Conservation (phyloP, 83 land plant genomes). For the Picea mariana region DNA sequence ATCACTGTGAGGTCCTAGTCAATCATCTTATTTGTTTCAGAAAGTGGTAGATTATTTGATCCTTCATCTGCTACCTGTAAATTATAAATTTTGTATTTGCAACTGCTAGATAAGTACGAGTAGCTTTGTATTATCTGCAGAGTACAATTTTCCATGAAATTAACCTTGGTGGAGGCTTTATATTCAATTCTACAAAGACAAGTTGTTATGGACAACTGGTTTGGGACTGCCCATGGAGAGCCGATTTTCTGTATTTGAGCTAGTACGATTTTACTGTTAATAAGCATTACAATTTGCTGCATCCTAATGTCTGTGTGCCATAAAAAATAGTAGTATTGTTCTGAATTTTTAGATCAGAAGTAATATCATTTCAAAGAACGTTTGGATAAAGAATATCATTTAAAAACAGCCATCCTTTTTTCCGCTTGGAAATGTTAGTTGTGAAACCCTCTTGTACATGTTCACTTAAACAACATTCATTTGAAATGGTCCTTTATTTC, state of each 20-base stretch:
- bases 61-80: background rate
- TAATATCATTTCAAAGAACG: background rate
- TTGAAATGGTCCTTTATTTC: background rate
- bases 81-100: background rate
- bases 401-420: background rate
- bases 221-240: background rate
- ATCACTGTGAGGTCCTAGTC: background rate
- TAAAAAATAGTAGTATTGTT: background rate
- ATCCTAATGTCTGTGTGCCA: background rate
- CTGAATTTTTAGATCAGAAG: background rate
- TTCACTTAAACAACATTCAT: background rate
- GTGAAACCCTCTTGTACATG: background rate
- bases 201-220: background rate
- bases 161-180: background rate
- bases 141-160: background rate
- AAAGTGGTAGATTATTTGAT: conserved; percentile 7
- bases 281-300: background rate
- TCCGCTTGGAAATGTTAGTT: background rate
- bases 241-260: too few species aligned
- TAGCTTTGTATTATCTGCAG: background rate
- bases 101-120: background rate
- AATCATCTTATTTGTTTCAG: background rate
- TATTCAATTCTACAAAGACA: background rate
- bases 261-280: background rate
- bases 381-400: too few species aligned